Evolutionary conservation across 768 basidiomycete species (phyloP).

Genomic region (Rhizopogon sp.): DNA sequence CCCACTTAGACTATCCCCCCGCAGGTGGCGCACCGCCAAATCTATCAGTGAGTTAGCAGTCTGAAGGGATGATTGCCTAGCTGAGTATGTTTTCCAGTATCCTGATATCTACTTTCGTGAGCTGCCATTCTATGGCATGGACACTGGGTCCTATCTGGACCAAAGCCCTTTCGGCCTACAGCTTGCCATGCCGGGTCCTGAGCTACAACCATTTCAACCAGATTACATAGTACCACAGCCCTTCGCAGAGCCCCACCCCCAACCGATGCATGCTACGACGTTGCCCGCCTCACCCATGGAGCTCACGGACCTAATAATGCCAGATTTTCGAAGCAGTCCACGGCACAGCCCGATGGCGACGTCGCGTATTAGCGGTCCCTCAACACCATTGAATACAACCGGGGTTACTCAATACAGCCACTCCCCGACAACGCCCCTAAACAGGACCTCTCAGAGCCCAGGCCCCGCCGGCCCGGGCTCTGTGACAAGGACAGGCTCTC

Average conservation of each 20-base stretch:
- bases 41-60: neutral
- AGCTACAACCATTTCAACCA: no score
- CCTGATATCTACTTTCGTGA: neutral
- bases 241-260: neutral
- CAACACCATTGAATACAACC: slow-evolving; percentile 1
- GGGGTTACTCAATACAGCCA: slow-evolving; percentile 14
- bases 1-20: neutral
- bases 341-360: neutral
- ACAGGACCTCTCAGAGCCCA: slow-evolving; percentile 3
- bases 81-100: neutral
- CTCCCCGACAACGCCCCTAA: slow-evolving; percentile 11
- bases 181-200: neutral
- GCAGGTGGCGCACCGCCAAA: neutral
- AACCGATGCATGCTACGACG: neutral
- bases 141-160: neutral
- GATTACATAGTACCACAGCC: neutral
- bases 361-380: slow-evolving; percentile 6
- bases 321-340: neutral
- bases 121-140: neutral
- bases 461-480: neutral
- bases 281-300: neutral
- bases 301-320: neutral
- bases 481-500: slow-evolving; percentile 7
- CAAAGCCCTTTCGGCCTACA: no score
- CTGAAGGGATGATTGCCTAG: neutral